These are phyloP conservation scores for Huntiella savannae DNA, from an alignment of 2,329 filamentous ascomycete genomes.

Conservation along the genomic window DNA sequence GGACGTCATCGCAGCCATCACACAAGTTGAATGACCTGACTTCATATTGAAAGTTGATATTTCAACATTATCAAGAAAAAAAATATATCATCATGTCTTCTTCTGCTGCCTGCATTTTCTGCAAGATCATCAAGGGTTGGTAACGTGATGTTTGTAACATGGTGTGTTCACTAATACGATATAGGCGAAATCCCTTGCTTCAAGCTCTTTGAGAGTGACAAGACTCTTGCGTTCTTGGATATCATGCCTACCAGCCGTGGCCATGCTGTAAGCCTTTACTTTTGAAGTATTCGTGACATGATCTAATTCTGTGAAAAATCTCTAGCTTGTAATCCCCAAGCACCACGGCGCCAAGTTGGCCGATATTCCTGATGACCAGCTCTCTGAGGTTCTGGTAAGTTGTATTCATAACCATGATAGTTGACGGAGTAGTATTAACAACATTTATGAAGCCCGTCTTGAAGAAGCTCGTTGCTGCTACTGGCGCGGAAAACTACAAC, in stretches of 20 bases:
- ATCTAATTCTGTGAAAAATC: background rate
- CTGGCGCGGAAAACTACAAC: slow-evolving; percentile 68
- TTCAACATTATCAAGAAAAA: background rate
- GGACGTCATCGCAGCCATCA: too few species aligned
- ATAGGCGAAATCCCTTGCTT: slow-evolving; percentile 86
- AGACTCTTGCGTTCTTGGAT: slow-evolving; percentile 87
- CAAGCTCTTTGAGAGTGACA: slow-evolving; percentile 90
- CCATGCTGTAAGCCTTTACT: slow-evolving; percentile 50
- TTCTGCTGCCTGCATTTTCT: slow-evolving; percentile 61
- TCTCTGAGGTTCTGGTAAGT: slow-evolving; percentile 60
- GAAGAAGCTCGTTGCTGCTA: slow-evolving; percentile 68
- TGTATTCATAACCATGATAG: background rate
- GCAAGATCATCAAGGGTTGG: slow-evolving; percentile 86
- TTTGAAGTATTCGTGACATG: too few species aligned
- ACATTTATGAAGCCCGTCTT: slow-evolving; percentile 41
- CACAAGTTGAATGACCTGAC: too few species aligned
- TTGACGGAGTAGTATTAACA: background rate
- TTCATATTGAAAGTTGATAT: too few species aligned
- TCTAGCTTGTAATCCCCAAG: slow-evolving; percentile 87
- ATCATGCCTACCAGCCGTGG: slow-evolving; percentile 78
- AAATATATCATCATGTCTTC: slow-evolving; percentile 12
- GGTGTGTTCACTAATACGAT: slow-evolving; percentile 9
- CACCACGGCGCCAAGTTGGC: slow-evolving; percentile 77
- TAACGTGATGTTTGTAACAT: background rate
- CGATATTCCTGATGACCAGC: slow-evolving; percentile 79